A percentile compares a stretch with the other conserved stretches of the same genome.
These are phyloP conservation scores for Russula virescens DNA, from an alignment of 768 basidiomycete species.

Conservation along the genomic window DNA sequence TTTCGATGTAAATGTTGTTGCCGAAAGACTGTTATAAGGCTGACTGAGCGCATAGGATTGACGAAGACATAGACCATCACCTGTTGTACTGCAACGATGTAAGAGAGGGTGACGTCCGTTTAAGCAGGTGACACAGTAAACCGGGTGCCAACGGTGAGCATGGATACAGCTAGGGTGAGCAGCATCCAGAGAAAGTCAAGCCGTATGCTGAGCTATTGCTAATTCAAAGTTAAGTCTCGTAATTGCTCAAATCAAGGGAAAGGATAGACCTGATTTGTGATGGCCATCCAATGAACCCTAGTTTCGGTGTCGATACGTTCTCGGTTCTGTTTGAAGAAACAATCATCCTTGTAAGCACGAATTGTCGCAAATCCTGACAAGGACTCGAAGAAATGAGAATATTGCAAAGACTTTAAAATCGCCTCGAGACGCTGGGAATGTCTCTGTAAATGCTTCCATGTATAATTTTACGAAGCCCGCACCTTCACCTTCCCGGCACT, in stretches of 20 bases:
- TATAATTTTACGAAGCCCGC: neutral
- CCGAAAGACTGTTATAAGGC: no score
- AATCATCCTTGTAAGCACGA: constrained; percentile 76
- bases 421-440: constrained; percentile 57
- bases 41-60: no score
- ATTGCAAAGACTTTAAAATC: constrained; percentile 73
- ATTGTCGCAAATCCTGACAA: constrained; percentile 85
- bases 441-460: neutral
- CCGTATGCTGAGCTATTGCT: constrained; percentile 84
- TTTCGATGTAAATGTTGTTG: no score
- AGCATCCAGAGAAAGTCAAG: constrained; percentile 77
- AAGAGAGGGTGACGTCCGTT: constrained; percentile 74
- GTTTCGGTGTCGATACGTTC: constrained; percentile 87
- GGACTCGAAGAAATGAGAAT: constrained; percentile 88
- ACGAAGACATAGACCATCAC: no score
- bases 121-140: constrained; percentile 73
- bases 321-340: no score
- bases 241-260: neutral
- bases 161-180: constrained; percentile 70
- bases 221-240: constrained; percentile 44
- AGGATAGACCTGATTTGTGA: constrained; percentile 58
- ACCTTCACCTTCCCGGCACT: constrained; percentile 84
- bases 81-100: constrained; percentile 76
- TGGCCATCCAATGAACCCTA: constrained; percentile 81
- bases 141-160: constrained; percentile 70